phyloP scores from a whole-genome alignment of 208 protist genomes.

The Trypanosoma grayi region DNA sequence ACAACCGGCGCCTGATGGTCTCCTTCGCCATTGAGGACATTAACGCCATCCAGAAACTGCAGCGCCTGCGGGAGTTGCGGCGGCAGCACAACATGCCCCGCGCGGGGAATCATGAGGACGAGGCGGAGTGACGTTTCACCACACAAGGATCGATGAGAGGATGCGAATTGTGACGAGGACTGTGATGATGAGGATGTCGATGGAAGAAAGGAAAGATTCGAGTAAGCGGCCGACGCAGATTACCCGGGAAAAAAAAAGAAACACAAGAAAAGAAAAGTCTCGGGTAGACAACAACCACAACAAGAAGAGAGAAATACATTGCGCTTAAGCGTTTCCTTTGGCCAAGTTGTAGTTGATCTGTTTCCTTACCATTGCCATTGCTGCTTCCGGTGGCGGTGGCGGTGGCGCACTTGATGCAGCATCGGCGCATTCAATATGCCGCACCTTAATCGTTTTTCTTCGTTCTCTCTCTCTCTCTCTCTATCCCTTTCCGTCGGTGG shows the following conservation, averaged over 20 bases:
- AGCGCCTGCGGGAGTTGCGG: constrained; percentile 81
- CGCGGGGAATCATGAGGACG: not conserved
- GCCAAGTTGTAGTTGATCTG: too few relatives aligned
- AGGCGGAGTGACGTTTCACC: not conserved
- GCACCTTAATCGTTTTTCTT: constrained; percentile 3
- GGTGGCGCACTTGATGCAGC: too few relatives aligned
- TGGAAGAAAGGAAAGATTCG: not conserved
- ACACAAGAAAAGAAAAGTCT: not conserved
- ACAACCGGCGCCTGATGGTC: constrained; percentile 83
- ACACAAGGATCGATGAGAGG: not conserved
- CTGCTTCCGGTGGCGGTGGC: too few relatives aligned
- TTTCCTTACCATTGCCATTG: too few relatives aligned
- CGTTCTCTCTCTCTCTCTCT: constrained; percentile 3
- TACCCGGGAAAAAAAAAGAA: constrained; percentile 2
- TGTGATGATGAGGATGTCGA: not conserved
- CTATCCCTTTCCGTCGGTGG: constrained; percentile 16
- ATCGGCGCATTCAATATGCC: not conserved
- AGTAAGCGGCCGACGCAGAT: too few relatives aligned
- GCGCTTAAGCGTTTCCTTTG: too few relatives aligned
- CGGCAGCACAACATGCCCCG: constrained; percentile 29
- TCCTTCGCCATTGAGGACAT: constrained; percentile 92
- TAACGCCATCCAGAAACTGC: constrained; percentile 85
- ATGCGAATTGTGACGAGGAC: not conserved
- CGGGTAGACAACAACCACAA: not conserved
- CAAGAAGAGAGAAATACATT: not conserved